Evolutionary conservation across 176 grass and related monocot genomes (phyloP), one percentile per base, ranked within the genome.

Genomic region (Ananas comosus): DNA sequence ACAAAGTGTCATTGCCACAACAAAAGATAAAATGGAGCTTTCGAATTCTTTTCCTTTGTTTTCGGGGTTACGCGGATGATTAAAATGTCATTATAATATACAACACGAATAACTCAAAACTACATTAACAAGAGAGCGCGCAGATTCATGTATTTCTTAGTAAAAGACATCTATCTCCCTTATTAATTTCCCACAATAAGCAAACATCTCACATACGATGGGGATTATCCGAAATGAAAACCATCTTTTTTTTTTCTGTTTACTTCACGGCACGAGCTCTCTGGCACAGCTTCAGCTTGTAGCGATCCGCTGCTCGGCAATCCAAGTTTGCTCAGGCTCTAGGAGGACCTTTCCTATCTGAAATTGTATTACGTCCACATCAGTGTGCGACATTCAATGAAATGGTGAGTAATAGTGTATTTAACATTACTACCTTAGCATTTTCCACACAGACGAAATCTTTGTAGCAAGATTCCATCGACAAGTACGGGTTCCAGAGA

Each of bases 361-460:
- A 68, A 82, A 51, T n/a, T 72, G 2, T 49, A 9, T 85, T 64
- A 65, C 59, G 12, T 64, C 11, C 21, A 64, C 48, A 78, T 76
- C 68, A 90, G 49, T 49, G 19, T 50, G 19, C 72, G 52, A 83
- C 70, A 50, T 65, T 75, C 48, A 22, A 27, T 64, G 47, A 67
- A 33, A 9, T 11, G 76, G 68, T 79, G 52, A 50, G 28, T 8
- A 49, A 49, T 1, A 18, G 11, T 21, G 59, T 42, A 49, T 70
- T 0, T 68, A 13, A 28, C 11, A 12, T 29, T 51, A 48, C 3
- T 80, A 97, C 93, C 93, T 85, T 88, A 19, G 89, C 93, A 74
- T 97, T 97, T 87, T 97, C 93, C 33, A 97, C 93, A 64, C 93
- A 97, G 47, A 97, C 93, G 72, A 97, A 97, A 83, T 97, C 93